Evolutionary conservation across 2,329 filamentous ascomycete genomes (phyloP), one percentile per base, ranked within the genome.

Genomic region (Cylindrodendrum hubeiense): DNA sequence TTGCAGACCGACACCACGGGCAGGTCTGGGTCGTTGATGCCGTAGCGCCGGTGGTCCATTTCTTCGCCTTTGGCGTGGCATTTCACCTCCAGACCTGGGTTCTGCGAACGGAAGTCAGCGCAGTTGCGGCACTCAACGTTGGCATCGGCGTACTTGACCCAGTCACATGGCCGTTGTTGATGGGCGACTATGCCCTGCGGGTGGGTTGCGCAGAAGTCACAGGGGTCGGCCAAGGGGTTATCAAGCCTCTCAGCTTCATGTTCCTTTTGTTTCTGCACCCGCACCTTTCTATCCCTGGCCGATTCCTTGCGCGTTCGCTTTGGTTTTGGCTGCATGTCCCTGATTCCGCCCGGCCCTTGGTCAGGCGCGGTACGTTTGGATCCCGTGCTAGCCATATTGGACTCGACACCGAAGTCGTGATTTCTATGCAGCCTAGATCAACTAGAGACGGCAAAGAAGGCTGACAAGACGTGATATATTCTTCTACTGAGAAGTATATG

Each of bases 51-150:
- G 10, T 62, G 17, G 1, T 34, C n/a, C 37, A 68, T 68, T 21
- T 68, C 15, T 19, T 61, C 2, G 5, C 24, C 6, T 1, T 4
- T 2, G 30, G 68, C 63, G 8, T 5, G 22, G 26, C 71, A 72
- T 10, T 52, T 49, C 3, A 63, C 58, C 5, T 2, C 9, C 2
- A 15, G 6, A 1, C 28, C 46, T 9, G 57, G 61, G 15, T 30
- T 57, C 15, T 4, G 33, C 15, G 62, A 67, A n/a, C 71, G 70
- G 41, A 56, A 19, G 30, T 72, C 44, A 37, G 71, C 68, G 30
- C 71, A 72, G 34, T 73, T 68, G 12, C 63, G 39, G 24, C 71
- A 72, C 43, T 72, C 62, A 26, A 53, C 4, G 12, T 12, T 26
- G 10, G 53, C n/a, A 5, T 61, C 55, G 7, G 34, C 4, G 1